Percentiles rank a stretch among this genome's conserved stretches.
These are phyloP conservation scores for Rhizopus sp. DNA, from an alignment of 371 early-diverging fungal species.

Conservation along the genomic window DNA sequence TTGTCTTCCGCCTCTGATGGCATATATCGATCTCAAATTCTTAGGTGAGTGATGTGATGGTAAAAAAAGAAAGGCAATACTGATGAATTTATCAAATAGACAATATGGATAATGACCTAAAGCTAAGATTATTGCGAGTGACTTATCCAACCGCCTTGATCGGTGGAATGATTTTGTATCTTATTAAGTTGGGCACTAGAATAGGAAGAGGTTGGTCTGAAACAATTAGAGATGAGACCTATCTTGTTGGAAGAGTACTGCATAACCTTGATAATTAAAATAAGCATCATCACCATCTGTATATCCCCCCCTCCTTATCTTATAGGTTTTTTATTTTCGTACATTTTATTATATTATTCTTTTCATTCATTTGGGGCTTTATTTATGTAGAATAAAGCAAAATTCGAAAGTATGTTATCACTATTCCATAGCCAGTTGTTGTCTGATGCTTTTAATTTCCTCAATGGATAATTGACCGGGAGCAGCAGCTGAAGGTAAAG, in stretches of 20 bases:
- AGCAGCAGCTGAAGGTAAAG: slow-evolving; percentile 76
- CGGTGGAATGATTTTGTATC: slow-evolving; percentile 21
- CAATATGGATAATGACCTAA: background rate
- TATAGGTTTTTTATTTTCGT: background rate
- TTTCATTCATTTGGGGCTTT: background rate
- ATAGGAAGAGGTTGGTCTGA: slow-evolving; percentile 49
- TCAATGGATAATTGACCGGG: slow-evolving; percentile 86
- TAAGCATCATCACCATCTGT: background rate
- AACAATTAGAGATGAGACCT: slow-evolving; percentile 63
- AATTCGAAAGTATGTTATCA: background rate
- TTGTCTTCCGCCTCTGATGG: slow-evolving; percentile 9
- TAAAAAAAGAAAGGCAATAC: background rate
- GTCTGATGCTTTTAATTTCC: slow-evolving; percentile 52
- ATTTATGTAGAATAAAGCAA: background rate
- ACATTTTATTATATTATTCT: background rate
- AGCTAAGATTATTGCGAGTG: slow-evolving; percentile 29
- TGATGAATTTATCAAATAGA: background rate
- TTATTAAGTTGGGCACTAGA: slow-evolving; percentile 33
- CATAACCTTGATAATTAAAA: slow-evolving; percentile 57
- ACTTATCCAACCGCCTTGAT: slow-evolving; percentile 44
- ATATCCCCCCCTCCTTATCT: background rate
- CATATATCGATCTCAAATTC: slow-evolving; percentile 13
- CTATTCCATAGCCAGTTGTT: slow-evolving; percentile 45
- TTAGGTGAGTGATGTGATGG: slow-evolving; percentile 5
- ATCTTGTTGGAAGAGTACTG: slow-evolving; percentile 63